These are phyloP conservation scores for Claviceps maximensis DNA, from an alignment of 2,329 filamentous ascomycete species.

Conservation along the genomic window DNA sequence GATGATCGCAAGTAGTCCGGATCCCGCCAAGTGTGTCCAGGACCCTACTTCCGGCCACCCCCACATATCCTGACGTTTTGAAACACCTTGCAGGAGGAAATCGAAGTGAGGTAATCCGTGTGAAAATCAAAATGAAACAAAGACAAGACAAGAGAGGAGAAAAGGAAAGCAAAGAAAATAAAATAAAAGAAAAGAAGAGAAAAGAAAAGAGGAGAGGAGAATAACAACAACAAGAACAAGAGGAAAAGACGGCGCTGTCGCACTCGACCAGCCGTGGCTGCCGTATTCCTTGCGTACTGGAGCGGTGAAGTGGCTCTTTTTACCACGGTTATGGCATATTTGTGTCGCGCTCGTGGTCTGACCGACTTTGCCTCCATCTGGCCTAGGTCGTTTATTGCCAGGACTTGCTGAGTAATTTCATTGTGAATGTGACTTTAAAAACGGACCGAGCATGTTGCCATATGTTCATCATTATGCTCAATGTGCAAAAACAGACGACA, in stretches of 20 bases:
- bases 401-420: background rate
- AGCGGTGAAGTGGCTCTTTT: background rate
- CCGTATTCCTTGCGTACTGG: background rate
- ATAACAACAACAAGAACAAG: too few species aligned
- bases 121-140: background rate
- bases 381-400: background rate
- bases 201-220: background rate
- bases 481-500: too few species aligned
- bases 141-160: too few species aligned
- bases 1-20: background rate
- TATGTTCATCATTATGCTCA: too few species aligned
- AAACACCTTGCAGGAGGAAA: background rate
- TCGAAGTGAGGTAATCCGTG: background rate
- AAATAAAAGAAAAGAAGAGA: background rate
- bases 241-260: background rate
- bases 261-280: background rate
- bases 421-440: too few species aligned
- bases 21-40: background rate
- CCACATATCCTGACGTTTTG: background rate
- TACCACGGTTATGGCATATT: too few species aligned
- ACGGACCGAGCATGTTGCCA: too few species aligned
- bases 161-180: background rate
- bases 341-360: too few species aligned
- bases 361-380: background rate
- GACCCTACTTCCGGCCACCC: constrained; percentile 8